A percentile compares a stretch with the other conserved stretches of the same genome.
Conservation (phyloP, 2,329 filamentous ascomycete genomes). For the Colletotrichum theobromicola region DNA sequence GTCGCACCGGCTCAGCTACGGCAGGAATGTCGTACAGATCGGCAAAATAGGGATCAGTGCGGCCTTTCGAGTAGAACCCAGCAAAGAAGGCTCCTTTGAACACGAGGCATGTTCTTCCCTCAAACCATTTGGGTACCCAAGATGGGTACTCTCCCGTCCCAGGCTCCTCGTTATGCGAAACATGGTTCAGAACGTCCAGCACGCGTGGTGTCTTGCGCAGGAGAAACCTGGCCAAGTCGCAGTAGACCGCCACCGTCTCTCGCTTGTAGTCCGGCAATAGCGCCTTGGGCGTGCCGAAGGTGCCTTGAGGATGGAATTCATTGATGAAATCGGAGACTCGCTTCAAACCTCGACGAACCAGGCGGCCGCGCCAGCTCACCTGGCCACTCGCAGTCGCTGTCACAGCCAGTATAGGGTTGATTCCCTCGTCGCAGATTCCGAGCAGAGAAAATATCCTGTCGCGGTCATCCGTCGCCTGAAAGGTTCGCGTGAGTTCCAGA, state of each 20-base stretch:
- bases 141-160: constrained; percentile 12
- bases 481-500: constrained; percentile 7
- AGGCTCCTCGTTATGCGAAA: constrained; percentile 17
- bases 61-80: constrained; percentile 13
- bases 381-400: neutral
- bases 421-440: constrained; percentile 8
- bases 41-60: constrained; percentile 1
- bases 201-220: constrained; percentile 14
- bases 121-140: constrained; percentile 23
- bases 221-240: constrained; percentile 21
- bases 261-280: constrained; percentile 18
- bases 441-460: constrained; percentile 14
- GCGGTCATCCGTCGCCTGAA: constrained; percentile 10
- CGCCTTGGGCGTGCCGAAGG: constrained; percentile 13
- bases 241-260: constrained; percentile 14
- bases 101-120: neutral
- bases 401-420: constrained; percentile 12
- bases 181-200: constrained; percentile 17
- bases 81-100: constrained; percentile 15
- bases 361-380: constrained; percentile 4
- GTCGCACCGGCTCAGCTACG: neutral
- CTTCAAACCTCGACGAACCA: constrained; percentile 10
- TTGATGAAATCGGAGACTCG: constrained; percentile 8
- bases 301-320: neutral
- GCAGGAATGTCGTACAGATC: constrained; percentile 8